phyloP scores from a whole-genome alignment of 306 rosid genomes.

The Rosa rugosa region DNA sequence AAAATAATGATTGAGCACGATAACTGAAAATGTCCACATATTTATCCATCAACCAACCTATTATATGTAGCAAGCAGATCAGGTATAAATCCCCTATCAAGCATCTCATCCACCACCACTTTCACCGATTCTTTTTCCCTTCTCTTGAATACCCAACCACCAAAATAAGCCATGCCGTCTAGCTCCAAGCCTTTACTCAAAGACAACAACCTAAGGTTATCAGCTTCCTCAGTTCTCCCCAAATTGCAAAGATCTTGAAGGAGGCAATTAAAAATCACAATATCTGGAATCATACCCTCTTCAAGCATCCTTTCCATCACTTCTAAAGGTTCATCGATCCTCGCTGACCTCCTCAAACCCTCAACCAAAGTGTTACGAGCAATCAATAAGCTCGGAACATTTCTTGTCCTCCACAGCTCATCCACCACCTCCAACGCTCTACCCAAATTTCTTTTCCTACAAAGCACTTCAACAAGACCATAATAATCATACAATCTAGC shows the following conservation, averaged over 20 bases:
- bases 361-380: constrained; percentile 63
- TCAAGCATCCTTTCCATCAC: constrained; percentile 63
- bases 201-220: constrained; percentile 60
- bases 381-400: constrained; percentile 56
- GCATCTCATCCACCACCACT: constrained; percentile 70
- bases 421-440: constrained; percentile 51
- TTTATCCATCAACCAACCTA: constrained; percentile 48
- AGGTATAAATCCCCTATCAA: constrained; percentile 70
- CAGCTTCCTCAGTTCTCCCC: constrained; percentile 60
- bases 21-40: constrained; percentile 1
- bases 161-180: constrained; percentile 59
- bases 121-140: constrained; percentile 48
- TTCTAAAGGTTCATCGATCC: constrained; percentile 42
- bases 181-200: constrained; percentile 60
- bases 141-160: constrained; percentile 58
- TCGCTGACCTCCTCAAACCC: constrained; percentile 55
- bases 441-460: constrained; percentile 42
- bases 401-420: constrained; percentile 63
- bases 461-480: constrained; percentile 53
- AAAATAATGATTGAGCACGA: too few species aligned
- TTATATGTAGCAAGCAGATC: constrained; percentile 73
- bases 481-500: constrained; percentile 61
- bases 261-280: constrained; percentile 68
- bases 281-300: constrained; percentile 58
- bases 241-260: constrained; percentile 55